Evolutionary conservation across 768 basidiomycete genomes (phyloP), one percentile per base, ranked within the genome.

Genomic region (Pleurotus cornucopiae): DNA sequence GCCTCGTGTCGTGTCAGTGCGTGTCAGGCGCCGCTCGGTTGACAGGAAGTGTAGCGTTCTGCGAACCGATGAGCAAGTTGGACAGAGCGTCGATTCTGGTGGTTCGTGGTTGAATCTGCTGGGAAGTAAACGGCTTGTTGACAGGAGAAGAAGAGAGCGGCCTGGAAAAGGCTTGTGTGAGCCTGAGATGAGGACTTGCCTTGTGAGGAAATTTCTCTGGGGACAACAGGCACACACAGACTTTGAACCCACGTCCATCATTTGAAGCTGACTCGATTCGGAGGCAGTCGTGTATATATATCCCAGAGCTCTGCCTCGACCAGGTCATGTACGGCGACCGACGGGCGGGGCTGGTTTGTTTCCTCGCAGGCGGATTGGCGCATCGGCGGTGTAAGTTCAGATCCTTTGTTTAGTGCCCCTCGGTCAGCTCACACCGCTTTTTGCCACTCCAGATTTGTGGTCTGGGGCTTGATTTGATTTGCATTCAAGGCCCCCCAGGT

Each of bases 401-500:
- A 14, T 16, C 41, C n/a, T n/a, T 44, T n/a, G 41, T 44, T 21
- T 44, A 16, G 16, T 21, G 41, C 20, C n/a, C 11, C 41, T 44
- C n/a, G 20, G 9, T 16, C 30, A 34, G 30, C 41, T 44, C 41
- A 44, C 41, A 44, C 41, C 20, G 41, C 41, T 16, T 44, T 43
- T 16, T 11, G 41, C 20, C 30, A 49, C 16, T 49, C 14, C 25
- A 49, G 14, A 34, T n/a, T 49, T n/a, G 30, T 25, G 46, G 46
- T 20, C 46, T 47, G 46, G 46, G 21, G 46, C 46, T 49, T 49
- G 48, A 30, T 49, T 49, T 34, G 48, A 49, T 49, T 49, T 49
- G 23, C 21, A 44, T 34, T 34, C 30, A 44, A 44, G n/a, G 41
- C 20, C 5, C 18, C 14, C 41, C 41, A 21, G 20, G 41, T 44